Evolutionary conservation across 345 rosid species (phyloP).

Genomic region (Cardamine resedifolia): DNA sequence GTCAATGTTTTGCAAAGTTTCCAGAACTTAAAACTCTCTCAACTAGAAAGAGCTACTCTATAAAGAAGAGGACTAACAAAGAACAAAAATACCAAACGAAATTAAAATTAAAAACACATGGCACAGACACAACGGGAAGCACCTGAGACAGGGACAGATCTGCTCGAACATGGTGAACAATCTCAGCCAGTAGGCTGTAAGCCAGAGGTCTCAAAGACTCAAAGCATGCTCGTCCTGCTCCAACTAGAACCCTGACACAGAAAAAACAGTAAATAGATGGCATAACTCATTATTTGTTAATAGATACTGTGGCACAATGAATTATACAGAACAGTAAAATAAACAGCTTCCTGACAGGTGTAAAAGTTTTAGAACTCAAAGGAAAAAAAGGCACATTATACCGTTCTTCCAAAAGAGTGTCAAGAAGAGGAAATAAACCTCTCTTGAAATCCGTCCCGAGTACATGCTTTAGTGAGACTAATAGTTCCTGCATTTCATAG

Average conservation of each 20-base stretch:
- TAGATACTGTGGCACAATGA: background rate
- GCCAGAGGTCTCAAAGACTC: slow-evolving; percentile 98
- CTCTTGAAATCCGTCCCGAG: too few species aligned
- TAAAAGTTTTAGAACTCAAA: slow-evolving; percentile 11
- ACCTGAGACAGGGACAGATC: slow-evolving; percentile 92
- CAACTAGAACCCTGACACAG: slow-evolving; percentile 80
- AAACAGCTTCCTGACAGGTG: slow-evolving; percentile 16
- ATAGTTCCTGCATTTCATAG: too few species aligned
- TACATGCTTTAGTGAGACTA: too few species aligned
- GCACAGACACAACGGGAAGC: slow-evolving; percentile 17
- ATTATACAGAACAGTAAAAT: slow-evolving; percentile 6
- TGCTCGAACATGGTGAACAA: slow-evolving; percentile 95
- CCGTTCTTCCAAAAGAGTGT: too few species aligned
- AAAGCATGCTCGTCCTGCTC: slow-evolving; percentile 94
- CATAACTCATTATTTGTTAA: background rate
- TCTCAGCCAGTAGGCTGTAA: slow-evolving; percentile 95
- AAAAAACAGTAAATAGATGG: background rate
- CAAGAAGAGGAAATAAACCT: too few species aligned
- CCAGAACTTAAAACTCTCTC: slow-evolving; percentile 3
- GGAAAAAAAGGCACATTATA: slow-evolving; percentile 11
- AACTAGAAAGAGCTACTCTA: background rate
- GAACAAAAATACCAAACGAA: background rate
- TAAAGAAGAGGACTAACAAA: slow-evolving; percentile 16
- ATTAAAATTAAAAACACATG: background rate
- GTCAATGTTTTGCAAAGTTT: background rate